phyloP scores from a whole-genome alignment of 2,329 filamentous ascomycete genomes.

The Remersonia thermophila region DNA sequence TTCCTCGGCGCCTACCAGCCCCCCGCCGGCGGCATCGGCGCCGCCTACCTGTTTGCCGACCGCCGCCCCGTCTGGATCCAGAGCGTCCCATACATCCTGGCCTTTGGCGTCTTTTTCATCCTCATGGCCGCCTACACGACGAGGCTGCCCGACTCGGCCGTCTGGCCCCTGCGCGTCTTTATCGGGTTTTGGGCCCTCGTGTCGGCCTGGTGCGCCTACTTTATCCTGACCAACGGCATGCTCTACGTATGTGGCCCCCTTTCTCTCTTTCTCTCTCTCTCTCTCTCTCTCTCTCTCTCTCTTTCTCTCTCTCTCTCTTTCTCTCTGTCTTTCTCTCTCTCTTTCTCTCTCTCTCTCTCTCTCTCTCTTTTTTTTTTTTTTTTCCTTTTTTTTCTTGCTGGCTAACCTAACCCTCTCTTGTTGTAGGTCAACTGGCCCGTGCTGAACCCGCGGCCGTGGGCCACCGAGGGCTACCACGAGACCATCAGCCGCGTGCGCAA shows the following conservation, averaged over 20 bases:
- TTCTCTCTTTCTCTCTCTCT: not conserved
- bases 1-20: constrained; percentile 83
- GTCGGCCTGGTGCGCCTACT: constrained; percentile 58
- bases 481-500: constrained; percentile 72
- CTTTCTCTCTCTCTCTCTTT: constrained; percentile 4
- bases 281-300: too few relatives aligned
- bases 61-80: constrained; percentile 78
- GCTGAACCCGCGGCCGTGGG: constrained; percentile 77
- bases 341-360: not conserved
- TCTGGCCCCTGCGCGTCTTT: constrained; percentile 75
- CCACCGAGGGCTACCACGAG: constrained; percentile 78
- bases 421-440: constrained; percentile 98
- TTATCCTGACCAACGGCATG: constrained; percentile 76
- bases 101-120: constrained; percentile 75
- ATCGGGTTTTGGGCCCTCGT: constrained; percentile 65
- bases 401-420: not conserved
- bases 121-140: constrained; percentile 62
- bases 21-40: constrained; percentile 56
- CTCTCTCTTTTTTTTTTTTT: not conserved
- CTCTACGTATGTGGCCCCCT: constrained; percentile 63
- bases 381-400: not conserved
- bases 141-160: constrained; percentile 56
- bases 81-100: constrained; percentile 82
- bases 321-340: not conserved
- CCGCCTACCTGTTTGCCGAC: constrained; percentile 68